Evolutionary conservation across 164 flowering plant species (phyloP), one percentile per base, ranked within the genome.

Genomic region (Kingdonia uniflora): DNA sequence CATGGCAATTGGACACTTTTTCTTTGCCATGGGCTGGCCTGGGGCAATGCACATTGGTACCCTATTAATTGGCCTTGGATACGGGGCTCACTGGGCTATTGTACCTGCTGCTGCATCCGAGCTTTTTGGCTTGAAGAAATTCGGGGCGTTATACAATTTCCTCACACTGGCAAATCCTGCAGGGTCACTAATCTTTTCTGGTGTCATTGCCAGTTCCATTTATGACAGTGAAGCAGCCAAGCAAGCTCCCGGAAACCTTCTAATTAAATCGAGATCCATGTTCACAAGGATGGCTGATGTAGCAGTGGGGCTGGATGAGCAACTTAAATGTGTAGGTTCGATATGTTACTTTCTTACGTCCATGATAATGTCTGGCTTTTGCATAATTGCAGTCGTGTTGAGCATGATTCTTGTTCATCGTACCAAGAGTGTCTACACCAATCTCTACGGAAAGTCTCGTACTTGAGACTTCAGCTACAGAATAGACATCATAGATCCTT

Each of bases 51-150:
- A 94, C 61, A 50, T 86, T 43, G 95, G 84, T 25, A 89, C 99
- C 35, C 69, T 89, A 12, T 24, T 94, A 54, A 82, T 80, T 16
- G 99, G 99, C 19, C 95, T 94, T n/a, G 92, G 99, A 4, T 94
- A 82, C 56, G 99, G 99, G 11, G 96, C 97, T 6, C 99, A 89
- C 57, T 94, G 99, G 99, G 92, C 99, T 6, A 77, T 94, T 44
- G 85, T 82, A 16, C 97, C 97, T 4, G 97, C 99, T 46, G 71
- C 95, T 22, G 90, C 90, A n/a, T 94, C 99, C 1, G 99, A 94
- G 67, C 63, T 94, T 37, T 94, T 94, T 66, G 99, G 99, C 58
- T 59, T 94, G 71, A 94, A 83, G 65, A 89, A 79, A 15, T 94
- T 89, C 40, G 97, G 92, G 3, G 90, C 96, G 10, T 52, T 94